phyloP scores from a whole-genome alignment of 2,329 filamentous ascomycete species.

The Tothia fuscella region DNA sequence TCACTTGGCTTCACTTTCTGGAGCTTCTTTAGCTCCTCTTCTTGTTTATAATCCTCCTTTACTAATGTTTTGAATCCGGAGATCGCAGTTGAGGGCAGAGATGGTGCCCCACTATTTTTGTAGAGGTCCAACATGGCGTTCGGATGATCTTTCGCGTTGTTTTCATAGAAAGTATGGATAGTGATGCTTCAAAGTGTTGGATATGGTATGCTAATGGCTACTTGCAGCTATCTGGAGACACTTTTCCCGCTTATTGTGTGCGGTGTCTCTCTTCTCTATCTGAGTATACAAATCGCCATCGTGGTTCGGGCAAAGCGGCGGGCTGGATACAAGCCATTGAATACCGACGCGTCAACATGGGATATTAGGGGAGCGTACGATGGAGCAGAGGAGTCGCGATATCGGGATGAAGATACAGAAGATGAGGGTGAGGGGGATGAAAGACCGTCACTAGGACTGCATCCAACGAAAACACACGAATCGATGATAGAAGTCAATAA shows the following conservation, averaged over 20 bases:
- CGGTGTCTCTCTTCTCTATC: constrained; percentile 55
- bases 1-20: too few relatives aligned
- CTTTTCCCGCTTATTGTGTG: constrained; percentile 66
- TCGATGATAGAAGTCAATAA: constrained; percentile 58
- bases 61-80: too few relatives aligned
- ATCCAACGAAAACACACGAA: constrained; percentile 35
- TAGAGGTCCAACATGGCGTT: constrained; percentile 5
- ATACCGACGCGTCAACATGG: constrained; percentile 31
- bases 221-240: constrained; percentile 60
- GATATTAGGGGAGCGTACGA: constrained; percentile 21
- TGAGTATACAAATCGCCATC: constrained; percentile 47
- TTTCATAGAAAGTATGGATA: constrained; percentile 50
- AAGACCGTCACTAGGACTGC: constrained; percentile 39
- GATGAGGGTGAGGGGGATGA: constrained; percentile 48
- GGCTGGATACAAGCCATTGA: constrained; percentile 46
- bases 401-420: constrained; percentile 35
- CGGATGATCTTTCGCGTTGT: constrained; percentile 50
- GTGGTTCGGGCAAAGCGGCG: constrained; percentile 41
- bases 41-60: too few relatives aligned
- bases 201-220: constrained; percentile 5
- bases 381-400: constrained; percentile 14
- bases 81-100: too few relatives aligned
- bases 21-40: too few relatives aligned
- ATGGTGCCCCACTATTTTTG: too few relatives aligned
- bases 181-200: background rate